Evolutionary conservation across 768 basidiomycete genomes (phyloP), one percentile per base, ranked within the genome.

Genomic region (Amanita pseudoporphyria): DNA sequence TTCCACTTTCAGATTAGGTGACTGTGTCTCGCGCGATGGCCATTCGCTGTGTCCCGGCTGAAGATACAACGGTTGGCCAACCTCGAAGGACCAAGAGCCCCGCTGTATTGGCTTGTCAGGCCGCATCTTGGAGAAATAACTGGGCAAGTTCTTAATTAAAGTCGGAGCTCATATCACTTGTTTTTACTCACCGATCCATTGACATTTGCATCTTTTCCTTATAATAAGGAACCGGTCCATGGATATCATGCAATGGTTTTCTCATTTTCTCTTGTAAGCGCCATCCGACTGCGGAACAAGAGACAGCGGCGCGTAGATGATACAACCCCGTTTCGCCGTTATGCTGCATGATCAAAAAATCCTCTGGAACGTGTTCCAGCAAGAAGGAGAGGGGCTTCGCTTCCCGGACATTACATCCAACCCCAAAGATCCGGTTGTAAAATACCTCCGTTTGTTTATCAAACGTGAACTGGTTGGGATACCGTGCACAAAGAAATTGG

Each of bases 401-500:
- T 1, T 50, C 56, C 10, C 42, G 54, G 5, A 59, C 63, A 45
- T 72, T 58, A 18, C 57, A 60, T 7, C 50, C 45, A 6, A 63
- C 57, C 18, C 56, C 63, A 16, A 78, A 64, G 32, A 78, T 75
- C 6, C 57, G 56, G 53, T 77, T 78, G 3, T 60, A 55, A 51
- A 78, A 76, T 1, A 65, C 30, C 3, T 65, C 66, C 5, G 66
- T 65, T 46, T 53, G 52, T 18, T 52, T 24, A 38, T 73, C 56
- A 26, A 71, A 64, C 6, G 60, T 54, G 56, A 82, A 81, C 24
- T 74, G 72, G 6, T 68, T 68, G 9, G 80, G 78, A 55, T 79
- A 81, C n/a, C 78, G 69, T 24, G 65, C 67, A 38, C 74, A 79
- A 36, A 82, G 60, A 54, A 71, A 81, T 53, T 79, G 74, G 37